phyloP scores from a whole-genome alignment of 139 green algal species.

The Asterochloris sp. region DNA sequence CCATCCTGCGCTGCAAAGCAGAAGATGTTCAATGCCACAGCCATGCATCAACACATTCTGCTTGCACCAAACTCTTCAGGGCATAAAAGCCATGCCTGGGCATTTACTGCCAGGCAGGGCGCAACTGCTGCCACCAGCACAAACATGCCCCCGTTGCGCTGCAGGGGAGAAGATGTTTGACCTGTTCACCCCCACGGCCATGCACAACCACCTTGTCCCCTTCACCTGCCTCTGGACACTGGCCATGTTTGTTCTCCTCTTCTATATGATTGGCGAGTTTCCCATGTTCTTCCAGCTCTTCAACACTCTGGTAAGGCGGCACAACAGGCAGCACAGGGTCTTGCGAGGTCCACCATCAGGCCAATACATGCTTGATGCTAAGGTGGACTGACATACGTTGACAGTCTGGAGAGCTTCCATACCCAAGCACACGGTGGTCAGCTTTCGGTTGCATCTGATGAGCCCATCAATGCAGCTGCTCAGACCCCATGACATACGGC shows the following conservation, averaged over 20 bases:
- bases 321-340: neutral
- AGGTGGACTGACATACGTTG: neutral
- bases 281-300: constrained; percentile 19
- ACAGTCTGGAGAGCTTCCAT: neutral
- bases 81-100: too few relatives aligned
- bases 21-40: too few relatives aligned
- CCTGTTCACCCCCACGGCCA: constrained; percentile 28
- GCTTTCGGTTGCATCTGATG: neutral
- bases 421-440: neutral
- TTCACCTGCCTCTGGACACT: constrained; percentile 28
- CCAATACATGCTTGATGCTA: too few relatives aligned
- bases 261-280: constrained; percentile 44
- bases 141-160: neutral
- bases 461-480: too few relatives aligned
- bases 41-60: too few relatives aligned
- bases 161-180: constrained; percentile 37
- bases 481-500: too few relatives aligned
- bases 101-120: too few relatives aligned
- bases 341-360: neutral
- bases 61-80: too few relatives aligned
- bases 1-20: too few relatives aligned
- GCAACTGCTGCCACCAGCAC: neutral
- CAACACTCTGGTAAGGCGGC: neutral
- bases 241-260: constrained; percentile 27
- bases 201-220: constrained; percentile 33